Percentiles rank a stretch among this genome's conserved stretches.
Evolutionary conservation across 2,329 filamentous ascomycete genomes (phyloP).

Genomic region (Elsinoe fawcettii): DNA sequence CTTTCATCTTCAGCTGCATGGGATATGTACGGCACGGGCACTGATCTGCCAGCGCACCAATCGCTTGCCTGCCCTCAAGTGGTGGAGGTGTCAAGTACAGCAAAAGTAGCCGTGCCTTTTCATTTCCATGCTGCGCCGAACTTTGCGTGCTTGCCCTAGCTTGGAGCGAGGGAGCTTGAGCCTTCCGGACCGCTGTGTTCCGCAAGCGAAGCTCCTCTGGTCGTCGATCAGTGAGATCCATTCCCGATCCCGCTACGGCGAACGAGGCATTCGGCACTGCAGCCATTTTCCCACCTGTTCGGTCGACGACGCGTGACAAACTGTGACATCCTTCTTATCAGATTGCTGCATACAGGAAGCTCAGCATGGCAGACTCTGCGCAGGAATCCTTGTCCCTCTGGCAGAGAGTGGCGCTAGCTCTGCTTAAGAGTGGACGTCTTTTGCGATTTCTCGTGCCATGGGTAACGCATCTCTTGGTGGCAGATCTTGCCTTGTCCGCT

Average conservation of each 20-base stretch:
- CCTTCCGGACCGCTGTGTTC: neutral
- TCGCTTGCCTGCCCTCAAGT: neutral
- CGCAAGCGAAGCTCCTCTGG: conserved; percentile 4
- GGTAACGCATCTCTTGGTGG: conserved; percentile 43
- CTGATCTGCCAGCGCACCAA: neutral
- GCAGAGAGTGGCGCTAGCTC: neutral
- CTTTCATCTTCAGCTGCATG: neutral
- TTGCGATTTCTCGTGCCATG: conserved; percentile 43
- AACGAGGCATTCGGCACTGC: neutral
- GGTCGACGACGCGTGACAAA: neutral
- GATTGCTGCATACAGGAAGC: neutral
- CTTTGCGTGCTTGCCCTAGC: neutral
- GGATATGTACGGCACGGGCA: neutral
- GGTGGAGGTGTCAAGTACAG: neutral
- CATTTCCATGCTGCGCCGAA: conserved; percentile 7
- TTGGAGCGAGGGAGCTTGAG: neutral
- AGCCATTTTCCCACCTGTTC: conserved; percentile 7
- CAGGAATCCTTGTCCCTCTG: neutral
- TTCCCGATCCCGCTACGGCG: conserved; percentile 9
- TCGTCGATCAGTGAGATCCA: conserved; percentile 5
- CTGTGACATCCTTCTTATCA: neutral
- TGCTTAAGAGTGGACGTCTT: conserved; percentile 9
- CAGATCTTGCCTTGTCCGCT: conserved; percentile 40
- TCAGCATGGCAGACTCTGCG: conserved; percentile 5
- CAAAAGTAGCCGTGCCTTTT: neutral